phyloP scores from a whole-genome alignment of 2,329 filamentous ascomycete species.

The Trichoderma sp. region DNA sequence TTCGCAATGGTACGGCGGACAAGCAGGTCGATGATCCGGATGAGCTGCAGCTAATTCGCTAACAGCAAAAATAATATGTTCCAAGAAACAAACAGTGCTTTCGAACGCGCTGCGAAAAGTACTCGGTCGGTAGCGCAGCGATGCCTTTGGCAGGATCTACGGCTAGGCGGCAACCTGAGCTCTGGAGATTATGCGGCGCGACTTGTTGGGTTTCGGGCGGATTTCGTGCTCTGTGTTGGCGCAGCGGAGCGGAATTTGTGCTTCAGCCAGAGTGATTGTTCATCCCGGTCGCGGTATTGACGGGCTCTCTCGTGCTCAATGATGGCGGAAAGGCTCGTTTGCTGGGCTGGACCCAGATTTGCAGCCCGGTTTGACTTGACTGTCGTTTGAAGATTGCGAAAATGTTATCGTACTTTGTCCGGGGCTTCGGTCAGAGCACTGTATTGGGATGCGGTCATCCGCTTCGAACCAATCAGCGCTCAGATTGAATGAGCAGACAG shows the following conservation, averaged over 20 bases:
- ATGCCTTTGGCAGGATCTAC: background rate
- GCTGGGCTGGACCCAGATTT: slow-evolving; percentile 1
- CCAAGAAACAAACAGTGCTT: background rate
- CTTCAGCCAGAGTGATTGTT: background rate
- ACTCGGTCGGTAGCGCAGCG: background rate
- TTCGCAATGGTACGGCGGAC: background rate
- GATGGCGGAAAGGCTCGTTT: background rate
- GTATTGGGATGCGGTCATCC: background rate
- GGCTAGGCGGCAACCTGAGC: slow-evolving; percentile 10
- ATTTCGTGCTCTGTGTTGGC: background rate
- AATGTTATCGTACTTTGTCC: slow-evolving; percentile 1
- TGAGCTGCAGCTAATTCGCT: background rate
- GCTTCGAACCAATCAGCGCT: background rate
- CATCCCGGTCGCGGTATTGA: background rate
- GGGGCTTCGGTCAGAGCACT: background rate
- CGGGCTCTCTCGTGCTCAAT: background rate
- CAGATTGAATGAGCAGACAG: background rate
- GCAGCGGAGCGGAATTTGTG: background rate
- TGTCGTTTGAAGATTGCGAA: background rate
- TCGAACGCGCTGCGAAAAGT: background rate
- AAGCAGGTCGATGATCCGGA: background rate
- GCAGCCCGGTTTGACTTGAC: background rate
- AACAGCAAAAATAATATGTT: background rate
- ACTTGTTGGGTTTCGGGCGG: slow-evolving; percentile 10
- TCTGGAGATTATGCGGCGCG: slow-evolving; percentile 5